Conservation (phyloP, 495 filamentous ascomycete genomes). For the Parathielavia hyrcaniae region DNA sequence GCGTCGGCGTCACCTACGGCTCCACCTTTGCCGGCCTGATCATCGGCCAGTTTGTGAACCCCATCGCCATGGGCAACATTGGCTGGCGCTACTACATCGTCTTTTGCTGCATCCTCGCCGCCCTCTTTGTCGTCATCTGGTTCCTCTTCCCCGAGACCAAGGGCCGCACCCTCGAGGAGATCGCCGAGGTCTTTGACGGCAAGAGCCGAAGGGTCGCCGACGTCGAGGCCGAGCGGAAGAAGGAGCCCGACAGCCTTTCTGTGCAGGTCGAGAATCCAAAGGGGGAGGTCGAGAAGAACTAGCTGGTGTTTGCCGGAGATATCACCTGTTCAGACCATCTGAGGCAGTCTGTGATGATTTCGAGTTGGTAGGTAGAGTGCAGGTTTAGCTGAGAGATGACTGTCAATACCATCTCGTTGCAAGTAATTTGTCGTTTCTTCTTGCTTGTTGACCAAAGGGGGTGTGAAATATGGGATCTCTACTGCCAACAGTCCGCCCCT, state of each 20-base stretch:
- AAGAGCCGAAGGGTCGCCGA: background rate
- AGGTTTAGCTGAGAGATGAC: too few species aligned
- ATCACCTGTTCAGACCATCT: too few species aligned
- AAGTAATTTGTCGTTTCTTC: too few species aligned
- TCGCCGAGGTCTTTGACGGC: conserved; percentile 41
- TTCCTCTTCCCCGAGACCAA: conserved; percentile 27
- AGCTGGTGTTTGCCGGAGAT: too few species aligned
- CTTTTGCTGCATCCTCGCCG: conserved; percentile 39
- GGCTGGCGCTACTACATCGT: conserved; percentile 41
- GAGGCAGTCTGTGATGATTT: too few species aligned
- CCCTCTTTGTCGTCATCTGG: conserved; percentile 43
- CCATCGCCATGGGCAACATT: conserved; percentile 39
- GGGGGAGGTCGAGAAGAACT: too few species aligned
- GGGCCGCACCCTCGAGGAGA: conserved; percentile 46
- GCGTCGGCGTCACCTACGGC: conserved; percentile 44
- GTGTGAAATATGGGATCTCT: too few species aligned
- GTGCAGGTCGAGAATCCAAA: background rate
- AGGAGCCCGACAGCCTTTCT: background rate
- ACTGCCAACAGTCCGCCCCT: too few species aligned
- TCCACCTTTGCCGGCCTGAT: conserved; percentile 43
- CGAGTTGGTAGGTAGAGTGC: too few species aligned
- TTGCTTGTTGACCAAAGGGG: too few species aligned
- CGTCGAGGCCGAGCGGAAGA: background rate
- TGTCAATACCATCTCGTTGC: too few species aligned
- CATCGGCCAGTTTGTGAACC: conserved; percentile 43